A percentile compares a stretch with the other conserved stretches of the same genome.
Conservation (phyloP, 306 rosid genomes). For the Calophaca sinica region DNA sequence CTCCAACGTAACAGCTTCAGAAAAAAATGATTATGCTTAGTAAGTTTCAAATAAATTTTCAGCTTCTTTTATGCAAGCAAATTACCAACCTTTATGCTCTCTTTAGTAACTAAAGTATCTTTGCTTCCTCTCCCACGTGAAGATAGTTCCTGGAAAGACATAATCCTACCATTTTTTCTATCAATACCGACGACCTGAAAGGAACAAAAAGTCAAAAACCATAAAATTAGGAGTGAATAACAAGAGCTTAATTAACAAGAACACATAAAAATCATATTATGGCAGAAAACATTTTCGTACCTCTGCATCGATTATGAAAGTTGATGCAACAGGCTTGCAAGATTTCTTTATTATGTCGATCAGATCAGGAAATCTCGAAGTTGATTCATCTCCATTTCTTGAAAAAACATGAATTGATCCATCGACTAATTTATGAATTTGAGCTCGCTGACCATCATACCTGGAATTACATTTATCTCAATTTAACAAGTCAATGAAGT, state of each 20-base stretch:
- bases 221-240: constrained; percentile 31
- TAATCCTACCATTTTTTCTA: constrained; percentile 73
- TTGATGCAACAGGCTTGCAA: constrained; percentile 69
- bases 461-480: constrained; percentile 54
- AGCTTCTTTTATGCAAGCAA: constrained; percentile 41
- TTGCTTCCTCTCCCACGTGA: constrained; percentile 87
- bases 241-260: constrained; percentile 18
- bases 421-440: constrained; percentile 83
- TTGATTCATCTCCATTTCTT: constrained; percentile 88
- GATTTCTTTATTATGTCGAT: constrained; percentile 63
- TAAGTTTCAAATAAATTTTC: constrained; percentile 30
- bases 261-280: constrained; percentile 25
- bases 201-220: constrained; percentile 18
- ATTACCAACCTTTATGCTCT: constrained; percentile 75
- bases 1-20: no score
- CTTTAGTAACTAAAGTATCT: constrained; percentile 62
- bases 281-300: constrained; percentile 48
- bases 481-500: constrained; percentile 37
- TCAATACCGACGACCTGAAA: constrained; percentile 91
- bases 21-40: constrained; percentile 13
- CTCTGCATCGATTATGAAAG: constrained; percentile 88
- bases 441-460: constrained; percentile 98
- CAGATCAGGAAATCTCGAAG: constrained; percentile 88
- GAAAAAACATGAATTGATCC: constrained; percentile 78
- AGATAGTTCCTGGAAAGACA: constrained; percentile 95